Evolutionary conservation across 2,329 filamentous ascomycete genomes (phyloP), one percentile per base, ranked within the genome.

Genomic region (Sarocladium oryzae): DNA sequence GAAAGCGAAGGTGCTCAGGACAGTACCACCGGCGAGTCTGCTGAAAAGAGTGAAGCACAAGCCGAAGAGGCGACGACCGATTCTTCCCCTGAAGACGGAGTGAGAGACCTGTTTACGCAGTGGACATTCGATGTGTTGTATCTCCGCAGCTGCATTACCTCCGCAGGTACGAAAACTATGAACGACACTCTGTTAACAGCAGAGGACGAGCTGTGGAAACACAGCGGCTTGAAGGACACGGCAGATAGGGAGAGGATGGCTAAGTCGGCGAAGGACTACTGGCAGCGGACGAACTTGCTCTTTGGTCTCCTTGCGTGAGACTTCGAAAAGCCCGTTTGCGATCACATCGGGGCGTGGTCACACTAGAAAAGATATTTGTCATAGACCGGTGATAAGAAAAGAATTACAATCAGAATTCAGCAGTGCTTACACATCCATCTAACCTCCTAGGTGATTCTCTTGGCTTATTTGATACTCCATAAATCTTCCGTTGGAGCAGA

Each of bases 261-360:
- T 57, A 86, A 85, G 66, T 72, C 76, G 15, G 81, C 88, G 5
- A 72, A 76, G 41, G 88, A 91, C 49, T 95, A 93, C 66, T 93
- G 88, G 82, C 88, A 86, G 71, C 82, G 86, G 60, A 93, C 88
- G 10, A 85, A 80, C 64, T 67, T 96, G 56, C 67, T 96, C 23
- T 96, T 96, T 69, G 89, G 87, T 2, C 70, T 95, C 52, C 69
- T 96, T 56, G 76, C 75, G 57, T 76, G 52, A 48, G 24, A 24
- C 10, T 7, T 30, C 13, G 28, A 13, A 7, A 30, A n/a, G n/a
- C n/a, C n/a, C n/a, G n/a, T n/a, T n/a, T n/a, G n/a, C n/a, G n/a
- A n/a, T n/a, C n/a, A n/a, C n/a, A n/a, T n/a, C n/a, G n/a, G n/a
- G n/a, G 28, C 28, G 15, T n/a, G 7, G 33, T 36, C 8, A 36